phyloP scores from a whole-genome alignment of 2,329 filamentous ascomycete genomes.

The Fusarium sp. region DNA sequence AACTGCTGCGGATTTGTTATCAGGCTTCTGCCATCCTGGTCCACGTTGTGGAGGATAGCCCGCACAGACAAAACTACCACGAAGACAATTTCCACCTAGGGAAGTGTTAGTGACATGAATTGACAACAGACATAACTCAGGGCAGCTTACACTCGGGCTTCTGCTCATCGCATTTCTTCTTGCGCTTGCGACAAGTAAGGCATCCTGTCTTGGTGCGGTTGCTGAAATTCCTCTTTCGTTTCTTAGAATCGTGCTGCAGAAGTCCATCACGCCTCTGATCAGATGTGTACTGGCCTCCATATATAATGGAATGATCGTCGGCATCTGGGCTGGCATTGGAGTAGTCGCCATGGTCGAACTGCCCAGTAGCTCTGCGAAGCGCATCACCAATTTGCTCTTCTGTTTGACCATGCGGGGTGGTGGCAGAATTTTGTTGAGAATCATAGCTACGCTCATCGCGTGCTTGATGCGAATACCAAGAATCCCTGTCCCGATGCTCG shows the following conservation, averaged over 20 bases:
- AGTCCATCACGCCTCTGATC: constrained; percentile 62
- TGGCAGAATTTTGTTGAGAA: constrained; percentile 60
- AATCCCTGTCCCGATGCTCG: constrained; percentile 61
- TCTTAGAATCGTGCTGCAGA: constrained; percentile 72
- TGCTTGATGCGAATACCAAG: constrained; percentile 61
- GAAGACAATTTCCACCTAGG: constrained; percentile 86
- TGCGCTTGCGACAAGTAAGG: constrained; percentile 88
- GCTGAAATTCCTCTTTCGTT: constrained; percentile 85
- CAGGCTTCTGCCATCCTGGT: constrained; percentile 79
- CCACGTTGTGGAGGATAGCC: constrained; percentile 88
- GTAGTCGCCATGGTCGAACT: constrained; percentile 63
- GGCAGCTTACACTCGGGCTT: constrained; percentile 85
- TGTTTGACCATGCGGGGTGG: constrained; percentile 58
- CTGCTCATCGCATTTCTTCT: constrained; percentile 98
- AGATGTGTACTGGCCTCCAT: constrained; percentile 58
- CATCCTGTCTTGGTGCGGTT: constrained; percentile 97
- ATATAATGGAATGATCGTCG: constrained; percentile 61
- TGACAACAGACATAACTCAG: background rate
- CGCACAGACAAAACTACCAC: constrained; percentile 89
- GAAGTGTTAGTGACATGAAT: constrained; percentile 22
- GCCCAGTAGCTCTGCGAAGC: constrained; percentile 58
- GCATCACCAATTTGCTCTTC: constrained; percentile 64
- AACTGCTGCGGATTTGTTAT: constrained; percentile 74
- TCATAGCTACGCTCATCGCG: constrained; percentile 62
- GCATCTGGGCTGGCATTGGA: constrained; percentile 65